phyloP scores from a whole-genome alignment of 176 grass and related monocot genomes.

The Musa schizocarpa region DNA sequence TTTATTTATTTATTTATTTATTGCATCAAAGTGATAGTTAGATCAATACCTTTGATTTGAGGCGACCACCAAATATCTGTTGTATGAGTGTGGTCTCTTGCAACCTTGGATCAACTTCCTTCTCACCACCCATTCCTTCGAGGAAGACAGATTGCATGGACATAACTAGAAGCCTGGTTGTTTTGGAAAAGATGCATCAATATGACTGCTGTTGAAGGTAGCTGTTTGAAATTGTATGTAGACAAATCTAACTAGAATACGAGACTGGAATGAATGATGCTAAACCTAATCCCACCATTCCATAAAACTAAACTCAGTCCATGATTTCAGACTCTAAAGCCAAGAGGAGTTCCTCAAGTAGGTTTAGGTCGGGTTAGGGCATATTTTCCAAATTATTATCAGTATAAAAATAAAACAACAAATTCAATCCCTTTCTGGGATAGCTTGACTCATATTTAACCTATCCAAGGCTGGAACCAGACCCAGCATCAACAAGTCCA shows the following conservation, averaged over 20 bases:
- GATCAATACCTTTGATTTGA: conserved; percentile 65
- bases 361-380: not conserved
- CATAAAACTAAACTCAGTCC: not conserved
- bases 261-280: not conserved
- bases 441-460: not conserved
- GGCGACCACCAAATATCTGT: conserved; percentile 89
- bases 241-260: not conserved
- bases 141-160: conserved; percentile 92
- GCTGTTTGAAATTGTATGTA: not conserved
- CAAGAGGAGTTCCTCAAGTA: not conserved
- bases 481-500: not conserved
- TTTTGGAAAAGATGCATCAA: not conserved
- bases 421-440: not conserved
- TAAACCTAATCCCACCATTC: not conserved
- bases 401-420: not conserved
- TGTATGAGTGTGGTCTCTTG: conserved; percentile 95
- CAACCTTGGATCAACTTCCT: conserved; percentile 58
- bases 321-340: not conserved
- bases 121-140: conserved; percentile 81
- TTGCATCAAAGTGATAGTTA: not conserved
- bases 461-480: not conserved
- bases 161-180: conserved; percentile 75
- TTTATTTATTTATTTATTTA: no score
- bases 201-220: not conserved
- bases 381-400: not conserved